phyloP scores from a whole-genome alignment of 1,284 basidiomycete species.

The Sutorius eximius region DNA sequence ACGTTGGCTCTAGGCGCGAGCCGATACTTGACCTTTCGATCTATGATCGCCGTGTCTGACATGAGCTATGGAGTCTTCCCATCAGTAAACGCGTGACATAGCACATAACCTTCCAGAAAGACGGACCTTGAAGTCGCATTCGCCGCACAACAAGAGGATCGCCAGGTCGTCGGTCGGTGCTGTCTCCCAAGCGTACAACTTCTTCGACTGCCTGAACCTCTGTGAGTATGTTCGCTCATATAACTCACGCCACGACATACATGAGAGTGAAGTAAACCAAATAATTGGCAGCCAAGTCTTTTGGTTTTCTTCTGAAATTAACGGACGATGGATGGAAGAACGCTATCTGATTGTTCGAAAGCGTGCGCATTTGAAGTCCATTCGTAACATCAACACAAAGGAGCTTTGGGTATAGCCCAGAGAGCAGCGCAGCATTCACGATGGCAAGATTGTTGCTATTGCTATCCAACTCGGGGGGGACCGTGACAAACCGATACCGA shows the following conservation, averaged over 20 bases:
- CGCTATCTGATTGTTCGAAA: slow-evolving; percentile 84
- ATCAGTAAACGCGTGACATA: slow-evolving; percentile 7
- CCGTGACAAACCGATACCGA: slow-evolving; percentile 72
- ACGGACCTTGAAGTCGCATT: slow-evolving; percentile 84
- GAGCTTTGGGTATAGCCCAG: slow-evolving; percentile 93
- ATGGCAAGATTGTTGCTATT: slow-evolving; percentile 68
- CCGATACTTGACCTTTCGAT: slow-evolving; percentile 82
- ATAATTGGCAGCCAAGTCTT: slow-evolving; percentile 75
- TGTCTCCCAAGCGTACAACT: slow-evolving; percentile 96
- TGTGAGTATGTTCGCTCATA: slow-evolving; percentile 7
- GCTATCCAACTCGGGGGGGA: slow-evolving; percentile 72
- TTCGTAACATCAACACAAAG: slow-evolving; percentile 64
- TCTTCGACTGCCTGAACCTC: slow-evolving; percentile 78
- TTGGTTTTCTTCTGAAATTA: slow-evolving; percentile 72
- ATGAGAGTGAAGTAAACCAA: slow-evolving; percentile 90
- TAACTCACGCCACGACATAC: slow-evolving; percentile 42
- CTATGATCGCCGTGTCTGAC: slow-evolving; percentile 74
- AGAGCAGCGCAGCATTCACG: slow-evolving; percentile 80
- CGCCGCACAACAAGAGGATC: slow-evolving; percentile 86
- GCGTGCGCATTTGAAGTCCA: slow-evolving; percentile 70
- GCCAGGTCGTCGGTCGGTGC: slow-evolving; percentile 86
- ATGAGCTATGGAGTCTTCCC: slow-evolving; percentile 51
- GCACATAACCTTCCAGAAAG: background rate
- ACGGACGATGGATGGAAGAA: slow-evolving; percentile 93
- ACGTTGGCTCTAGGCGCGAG: slow-evolving; percentile 72